Conservation (phyloP, 805 yeast species). For the Tetrapisispora arboricola region DNA sequence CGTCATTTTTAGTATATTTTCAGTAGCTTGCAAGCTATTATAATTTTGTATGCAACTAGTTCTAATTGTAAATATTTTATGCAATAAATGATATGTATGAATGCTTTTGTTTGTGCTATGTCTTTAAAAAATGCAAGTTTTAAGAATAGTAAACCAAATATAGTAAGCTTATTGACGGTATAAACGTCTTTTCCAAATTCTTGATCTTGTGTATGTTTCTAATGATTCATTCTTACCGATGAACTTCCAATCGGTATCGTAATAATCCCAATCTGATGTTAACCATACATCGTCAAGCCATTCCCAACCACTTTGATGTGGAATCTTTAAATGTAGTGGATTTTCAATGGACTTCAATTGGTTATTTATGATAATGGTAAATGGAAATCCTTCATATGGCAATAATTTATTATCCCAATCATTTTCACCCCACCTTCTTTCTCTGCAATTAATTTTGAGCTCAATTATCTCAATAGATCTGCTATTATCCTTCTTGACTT, state of each 20-base stretch:
- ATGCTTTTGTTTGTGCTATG: too few relatives aligned
- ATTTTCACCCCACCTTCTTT: conserved; percentile 22
- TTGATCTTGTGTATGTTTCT: conserved; percentile 21
- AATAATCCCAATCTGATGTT: conserved; percentile 18
- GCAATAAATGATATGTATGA: too few relatives aligned
- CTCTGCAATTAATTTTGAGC: conserved; percentile 20
- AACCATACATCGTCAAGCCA: conserved; percentile 26
- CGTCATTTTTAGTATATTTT: too few relatives aligned
- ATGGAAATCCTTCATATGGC: conserved; percentile 18
- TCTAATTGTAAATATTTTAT: too few relatives aligned
- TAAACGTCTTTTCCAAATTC: conserved; percentile 18
- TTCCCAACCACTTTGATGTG: conserved; percentile 14
- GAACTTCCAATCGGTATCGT: conserved; percentile 19
- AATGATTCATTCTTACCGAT: conserved; percentile 19
- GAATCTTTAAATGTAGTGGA: conserved; percentile 15
- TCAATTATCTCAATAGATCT: conserved; percentile 13
- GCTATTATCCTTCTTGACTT: not conserved
- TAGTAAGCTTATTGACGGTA: conserved; percentile 4
- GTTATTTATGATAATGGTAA: conserved; percentile 6
- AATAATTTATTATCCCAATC: conserved; percentile 18
- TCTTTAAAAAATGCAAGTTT: too few relatives aligned
- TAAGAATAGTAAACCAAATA: too few relatives aligned
- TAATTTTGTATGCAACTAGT: too few relatives aligned
- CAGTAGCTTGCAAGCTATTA: too few relatives aligned
- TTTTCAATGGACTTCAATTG: conserved; percentile 2